A percentile compares a stretch with the other conserved stretches of the same genome.
These are phyloP conservation scores for Dactylonectria estremocensis DNA, from an alignment of 2,329 filamentous ascomycete species.

Conservation along the genomic window DNA sequence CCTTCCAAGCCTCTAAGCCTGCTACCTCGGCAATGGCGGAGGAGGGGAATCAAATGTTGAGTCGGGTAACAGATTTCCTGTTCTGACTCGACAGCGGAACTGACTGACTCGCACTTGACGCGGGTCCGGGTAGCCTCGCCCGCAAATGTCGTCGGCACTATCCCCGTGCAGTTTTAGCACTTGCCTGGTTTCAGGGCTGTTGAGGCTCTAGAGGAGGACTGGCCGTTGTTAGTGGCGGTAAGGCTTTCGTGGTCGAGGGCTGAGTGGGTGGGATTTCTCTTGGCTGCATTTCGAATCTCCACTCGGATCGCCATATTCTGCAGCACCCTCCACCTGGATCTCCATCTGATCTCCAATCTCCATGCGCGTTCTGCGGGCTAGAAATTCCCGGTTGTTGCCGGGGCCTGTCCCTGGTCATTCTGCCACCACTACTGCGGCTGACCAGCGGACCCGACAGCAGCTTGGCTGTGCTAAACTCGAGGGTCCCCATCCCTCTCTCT, in stretches of 20 bases:
- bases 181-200: neutral
- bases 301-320: too few relatives aligned
- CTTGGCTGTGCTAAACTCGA: too few relatives aligned
- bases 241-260: neutral
- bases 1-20: neutral
- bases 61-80: neutral
- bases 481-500: too few relatives aligned
- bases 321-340: neutral
- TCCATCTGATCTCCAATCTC: neutral
- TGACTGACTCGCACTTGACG: constrained; percentile 14
- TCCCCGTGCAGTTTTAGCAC: constrained; percentile 3
- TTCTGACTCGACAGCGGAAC: neutral
- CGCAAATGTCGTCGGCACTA: constrained; percentile 1
- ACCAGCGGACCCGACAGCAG: too few relatives aligned
- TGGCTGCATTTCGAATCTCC: too few relatives aligned
- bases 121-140: neutral
- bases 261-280: neutral
- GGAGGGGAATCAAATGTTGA: neutral
- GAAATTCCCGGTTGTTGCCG: neutral
- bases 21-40: neutral
- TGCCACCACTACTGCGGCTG: too few relatives aligned
- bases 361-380: neutral
- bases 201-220: neutral
- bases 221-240: constrained; percentile 12
- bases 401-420: neutral